Percentiles rank a stretch among this genome's conserved stretches.
Evolutionary conservation across 805 yeast genomes (phyloP).

Genomic region (Candida saitoana): DNA sequence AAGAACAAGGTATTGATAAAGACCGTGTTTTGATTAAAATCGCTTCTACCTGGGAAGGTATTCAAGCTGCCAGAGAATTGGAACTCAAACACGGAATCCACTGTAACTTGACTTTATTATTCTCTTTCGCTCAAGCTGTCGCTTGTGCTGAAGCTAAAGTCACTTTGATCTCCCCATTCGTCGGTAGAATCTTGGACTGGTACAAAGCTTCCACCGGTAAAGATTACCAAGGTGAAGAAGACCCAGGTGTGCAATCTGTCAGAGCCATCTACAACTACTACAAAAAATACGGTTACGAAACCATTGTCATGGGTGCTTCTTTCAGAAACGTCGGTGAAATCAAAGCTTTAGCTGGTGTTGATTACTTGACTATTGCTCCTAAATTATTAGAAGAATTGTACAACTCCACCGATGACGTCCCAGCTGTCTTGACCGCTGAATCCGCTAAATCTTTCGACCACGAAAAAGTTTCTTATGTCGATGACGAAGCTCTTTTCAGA

Average conservation of each 20-base stretch:
- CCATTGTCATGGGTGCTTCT: slow-evolving; percentile 99
- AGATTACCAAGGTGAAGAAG: slow-evolving; percentile 71
- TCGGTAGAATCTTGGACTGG: slow-evolving; percentile 99
- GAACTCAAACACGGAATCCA: slow-evolving; percentile 89
- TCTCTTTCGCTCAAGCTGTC: slow-evolving; percentile 96
- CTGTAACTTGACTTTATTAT: slow-evolving; percentile 90
- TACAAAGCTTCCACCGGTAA: slow-evolving; percentile 92
- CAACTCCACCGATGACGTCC: slow-evolving; percentile 74
- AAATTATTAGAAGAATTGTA: slow-evolving; percentile 81
- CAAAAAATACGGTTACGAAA: slow-evolving; percentile 93
- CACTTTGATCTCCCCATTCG: slow-evolving; percentile 96
- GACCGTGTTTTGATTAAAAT: slow-evolving; percentile 92
- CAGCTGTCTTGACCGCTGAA: slow-evolving; percentile 72
- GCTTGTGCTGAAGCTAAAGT: slow-evolving; percentile 98
- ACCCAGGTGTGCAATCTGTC: slow-evolving; percentile 96
- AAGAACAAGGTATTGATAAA: slow-evolving; percentile 77
- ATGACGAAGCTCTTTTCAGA: slow-evolving; percentile 89
- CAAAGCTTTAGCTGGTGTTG: slow-evolving; percentile 95
- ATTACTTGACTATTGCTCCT: slow-evolving; percentile 93
- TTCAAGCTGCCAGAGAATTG: slow-evolving; percentile 94
- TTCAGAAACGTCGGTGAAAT: slow-evolving; percentile 97
- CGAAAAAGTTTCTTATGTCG: slow-evolving; percentile 72
- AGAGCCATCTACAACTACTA: slow-evolving; percentile 90
- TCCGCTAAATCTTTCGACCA: slow-evolving; percentile 51
- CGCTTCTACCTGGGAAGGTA: slow-evolving; percentile 99